Evolutionary conservation across 768 basidiomycete genomes (phyloP), one percentile per base, ranked within the genome.

Genomic region (Tylopilus sp.): DNA sequence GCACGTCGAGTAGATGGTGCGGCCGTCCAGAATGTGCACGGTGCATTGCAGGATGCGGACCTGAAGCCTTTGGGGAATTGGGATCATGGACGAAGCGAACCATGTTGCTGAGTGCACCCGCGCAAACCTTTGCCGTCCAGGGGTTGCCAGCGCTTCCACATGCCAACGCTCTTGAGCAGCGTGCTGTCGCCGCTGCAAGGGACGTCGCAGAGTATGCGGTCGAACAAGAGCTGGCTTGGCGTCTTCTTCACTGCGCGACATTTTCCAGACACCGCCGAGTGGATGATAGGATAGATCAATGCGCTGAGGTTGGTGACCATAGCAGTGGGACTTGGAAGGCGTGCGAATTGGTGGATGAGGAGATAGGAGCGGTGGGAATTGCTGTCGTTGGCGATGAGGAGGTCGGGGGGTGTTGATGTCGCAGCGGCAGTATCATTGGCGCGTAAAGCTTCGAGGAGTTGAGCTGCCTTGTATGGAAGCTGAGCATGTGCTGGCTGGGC

Each of bases 171-270:
- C 77, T 99, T 99, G 56, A 97, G 74, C 52, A 98, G 70, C 1
- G 97, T 99, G 0, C 96, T 96, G 67, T 99, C 97, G 5, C 97
- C 97, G 62, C 91, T 94, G 66, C 97, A 99, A 10, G 97, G 97
- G 9, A 99, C 97, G 67, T 98, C 97, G 45, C 93, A 95, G 30
- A 99, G 72, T 53, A 99, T 96, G 28, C 96, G 78, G 68, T 98
- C 96, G 63, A 97, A 99, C 52, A 86, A 70, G 46, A 99, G 74
- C 28, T 80, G 77, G 42, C 74, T 73, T 21, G 76, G 65, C 24
- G 69, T 72, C 29, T 72, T 72, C 47, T 72, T 69, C 46, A 60
- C 62, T 40, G 72, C 59, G 56, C 71, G 67, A 69, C 66, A 64
- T 41, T 62, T 63, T 28, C 60, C 59, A 37, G 42, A 25, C 30